Percentiles rank a stretch among this genome's conserved stretches.
Conservation (phyloP, 139 green algal genomes). For the Closterium sp. region DNA sequence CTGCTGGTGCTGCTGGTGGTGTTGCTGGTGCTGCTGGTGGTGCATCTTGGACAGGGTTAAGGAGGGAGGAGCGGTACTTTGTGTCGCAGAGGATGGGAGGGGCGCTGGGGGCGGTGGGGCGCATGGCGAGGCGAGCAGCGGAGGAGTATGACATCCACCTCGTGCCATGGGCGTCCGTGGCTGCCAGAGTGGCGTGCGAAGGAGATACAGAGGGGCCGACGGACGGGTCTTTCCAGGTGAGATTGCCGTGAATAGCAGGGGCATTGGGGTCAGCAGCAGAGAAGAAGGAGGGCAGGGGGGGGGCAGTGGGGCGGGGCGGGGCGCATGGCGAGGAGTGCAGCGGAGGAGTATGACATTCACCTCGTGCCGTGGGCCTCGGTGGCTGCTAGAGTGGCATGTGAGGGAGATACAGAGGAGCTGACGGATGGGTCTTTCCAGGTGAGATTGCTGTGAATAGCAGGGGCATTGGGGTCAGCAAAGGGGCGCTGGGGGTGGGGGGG, state of each 20-base stretch:
- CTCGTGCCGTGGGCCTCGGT: slow-evolving; percentile 68
- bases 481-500: too few relatives aligned
- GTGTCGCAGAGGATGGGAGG: slow-evolving; percentile 56
- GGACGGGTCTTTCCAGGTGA: neutral
- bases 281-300: slow-evolving; percentile 13
- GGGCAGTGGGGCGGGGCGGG: slow-evolving; percentile 26
- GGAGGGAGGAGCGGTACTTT: slow-evolving; percentile 47
- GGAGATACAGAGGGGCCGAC: neutral
- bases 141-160: slow-evolving; percentile 62
- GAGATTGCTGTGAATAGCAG: too few relatives aligned
- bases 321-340: slow-evolving; percentile 32
- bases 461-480: too few relatives aligned
- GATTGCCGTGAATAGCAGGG: too few relatives aligned
- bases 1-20: too few relatives aligned
- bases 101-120: slow-evolving; percentile 19
- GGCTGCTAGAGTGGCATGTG: slow-evolving; percentile 50
- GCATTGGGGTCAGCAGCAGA: too few relatives aligned
- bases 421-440: too few relatives aligned
- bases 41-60: too few relatives aligned
- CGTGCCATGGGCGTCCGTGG: slow-evolving; percentile 66
- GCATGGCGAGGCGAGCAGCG: slow-evolving; percentile 32
- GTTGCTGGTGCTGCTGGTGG: too few relatives aligned
- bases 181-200: slow-evolving; percentile 42
- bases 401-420: neutral
- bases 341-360: slow-evolving; percentile 57